These are phyloP conservation scores for Epichloe gansuensis DNA, from an alignment of 2,329 filamentous ascomycete genomes.

Conservation along the genomic window DNA sequence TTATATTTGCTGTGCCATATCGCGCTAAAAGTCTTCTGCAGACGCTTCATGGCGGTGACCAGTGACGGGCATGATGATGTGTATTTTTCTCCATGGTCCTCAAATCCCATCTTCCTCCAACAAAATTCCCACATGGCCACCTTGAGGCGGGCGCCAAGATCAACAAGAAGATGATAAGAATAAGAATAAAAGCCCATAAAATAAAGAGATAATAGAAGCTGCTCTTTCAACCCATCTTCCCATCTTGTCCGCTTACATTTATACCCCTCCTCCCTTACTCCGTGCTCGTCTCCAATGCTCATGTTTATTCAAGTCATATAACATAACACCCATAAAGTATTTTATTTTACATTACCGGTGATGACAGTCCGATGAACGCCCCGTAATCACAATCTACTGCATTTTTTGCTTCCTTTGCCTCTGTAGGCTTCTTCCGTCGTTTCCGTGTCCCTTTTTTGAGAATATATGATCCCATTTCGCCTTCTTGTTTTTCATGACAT, in stretches of 20 bases:
- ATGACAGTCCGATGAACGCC: constrained; percentile 8
- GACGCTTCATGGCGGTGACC: not conserved
- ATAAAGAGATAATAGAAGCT: not conserved
- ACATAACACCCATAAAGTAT: constrained; percentile 5
- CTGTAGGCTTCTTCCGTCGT: not conserved
- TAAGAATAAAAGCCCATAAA: not conserved
- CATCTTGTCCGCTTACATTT: not conserved
- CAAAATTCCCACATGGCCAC: not conserved
- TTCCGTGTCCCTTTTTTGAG: not conserved
- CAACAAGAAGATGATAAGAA: not conserved
- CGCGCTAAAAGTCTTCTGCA: not conserved
- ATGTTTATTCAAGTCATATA: constrained; percentile 8
- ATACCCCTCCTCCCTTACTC: not conserved
- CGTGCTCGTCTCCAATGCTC: not conserved
- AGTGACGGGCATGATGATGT: no score
- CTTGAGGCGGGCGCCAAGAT: not conserved
- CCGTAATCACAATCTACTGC: constrained; percentile 6
- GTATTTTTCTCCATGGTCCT: not conserved
- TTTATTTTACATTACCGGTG: not conserved
- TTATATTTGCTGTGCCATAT: no score
- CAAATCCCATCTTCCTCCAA: not conserved
- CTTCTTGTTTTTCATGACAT: constrained; percentile 2
- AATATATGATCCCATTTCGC: not conserved
- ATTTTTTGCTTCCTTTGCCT: not conserved
- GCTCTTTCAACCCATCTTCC: not conserved